These are phyloP conservation scores for Gracilariopsis chorda DNA, from an alignment of 23 red algal genomes.

Conservation along the genomic window DNA sequence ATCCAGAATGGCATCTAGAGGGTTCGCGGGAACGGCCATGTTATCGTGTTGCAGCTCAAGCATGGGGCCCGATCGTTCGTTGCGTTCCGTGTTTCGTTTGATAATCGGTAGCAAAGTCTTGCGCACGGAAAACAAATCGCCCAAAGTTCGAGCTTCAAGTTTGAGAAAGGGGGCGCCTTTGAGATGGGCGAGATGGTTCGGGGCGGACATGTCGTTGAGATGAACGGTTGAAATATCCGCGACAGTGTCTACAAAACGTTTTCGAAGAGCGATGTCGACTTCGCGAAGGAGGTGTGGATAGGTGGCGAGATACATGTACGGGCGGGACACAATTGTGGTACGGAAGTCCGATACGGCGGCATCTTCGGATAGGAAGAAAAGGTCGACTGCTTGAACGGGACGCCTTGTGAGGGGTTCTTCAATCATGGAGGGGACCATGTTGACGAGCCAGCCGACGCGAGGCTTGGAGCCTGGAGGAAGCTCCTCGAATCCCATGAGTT, in stretches of 20 bases:
- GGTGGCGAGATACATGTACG: slow-evolving; percentile 93
- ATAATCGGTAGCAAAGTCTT: slow-evolving; percentile 18
- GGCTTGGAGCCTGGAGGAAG: slow-evolving; percentile 48
- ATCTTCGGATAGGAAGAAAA: slow-evolving; percentile 91
- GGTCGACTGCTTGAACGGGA: slow-evolving; percentile 81
- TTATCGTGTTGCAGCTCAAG: neutral
- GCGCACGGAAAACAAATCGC: slow-evolving; percentile 54
- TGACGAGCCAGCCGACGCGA: slow-evolving; percentile 88
- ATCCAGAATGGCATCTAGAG: slow-evolving; percentile 72
- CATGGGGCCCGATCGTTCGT: neutral
- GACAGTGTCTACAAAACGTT: slow-evolving; percentile 41
- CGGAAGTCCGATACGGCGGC: slow-evolving; percentile 70
- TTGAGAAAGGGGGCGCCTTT: slow-evolving; percentile 57
- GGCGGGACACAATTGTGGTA: slow-evolving; percentile 72
- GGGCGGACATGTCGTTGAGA: slow-evolving; percentile 68
- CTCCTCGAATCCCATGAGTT: slow-evolving; percentile 43
- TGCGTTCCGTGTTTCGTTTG: slow-evolving; percentile 13
- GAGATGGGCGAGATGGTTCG: slow-evolving; percentile 81
- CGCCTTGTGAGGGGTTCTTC: slow-evolving; percentile 59
- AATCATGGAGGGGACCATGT: slow-evolving; percentile 62
- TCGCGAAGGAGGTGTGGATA: slow-evolving; percentile 48
- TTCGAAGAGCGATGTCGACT: slow-evolving; percentile 73
- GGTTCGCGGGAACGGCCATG: slow-evolving; percentile 11
- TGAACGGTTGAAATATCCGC: slow-evolving; percentile 19
- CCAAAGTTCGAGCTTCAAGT: slow-evolving; percentile 71